Base-by-base conservation (phyloP, 139 green algal species). In the Yamagishiella unicocca region DNA sequence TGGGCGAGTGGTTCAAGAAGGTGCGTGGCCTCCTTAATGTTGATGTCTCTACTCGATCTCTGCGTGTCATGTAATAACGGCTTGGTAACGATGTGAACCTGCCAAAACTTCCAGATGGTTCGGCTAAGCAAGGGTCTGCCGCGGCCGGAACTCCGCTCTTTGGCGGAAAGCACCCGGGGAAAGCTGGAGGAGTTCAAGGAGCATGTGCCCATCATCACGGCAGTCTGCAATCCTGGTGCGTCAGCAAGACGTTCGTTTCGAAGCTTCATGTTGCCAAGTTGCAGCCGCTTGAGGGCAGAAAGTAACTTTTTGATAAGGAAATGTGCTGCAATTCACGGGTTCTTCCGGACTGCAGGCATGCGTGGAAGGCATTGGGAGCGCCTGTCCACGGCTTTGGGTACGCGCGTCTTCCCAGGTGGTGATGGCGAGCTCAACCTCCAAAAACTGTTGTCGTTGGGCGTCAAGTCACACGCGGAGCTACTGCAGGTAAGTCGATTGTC, bases 141-240 rank as follows among this genome's bases (percentile, higher is more conserved):
- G 29, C 78, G 82, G 22, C 78, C 87, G 1, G 87, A 93, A 55
- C 86, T 89, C 40, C 71, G 84, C 2, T 61, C 72, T 12, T 70
- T 92, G 70, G 92, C 92, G 0, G 88, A 91, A 43, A 62, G 19
- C 21, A 90, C 82, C 9, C 92, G 91, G 17, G 66, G 38, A 0
- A 89, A 92, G 83, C 89, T 95, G 42, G 90, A 93, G 78, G 79
- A 91, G 31, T 93, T 92, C 62, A 86, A 89, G 78, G 79, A 80
- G 50, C 62, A 90, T 72, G 27, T 93, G 22, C 84, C 93, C 33
- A 83, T 94, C 71, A 88, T 92, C 38, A 82, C 54, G 33, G 75
- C 86, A 0, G 89, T 95, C 8, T 94, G 91, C 87, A 95, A 95
- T 89, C 88, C 87, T 3, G 92, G 91, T 84, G 50, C 25, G n/a